Evolutionary conservation across 441 rosid genomes (phyloP), one percentile per base, ranked within the genome.

Genomic region (Populus tomentosa): DNA sequence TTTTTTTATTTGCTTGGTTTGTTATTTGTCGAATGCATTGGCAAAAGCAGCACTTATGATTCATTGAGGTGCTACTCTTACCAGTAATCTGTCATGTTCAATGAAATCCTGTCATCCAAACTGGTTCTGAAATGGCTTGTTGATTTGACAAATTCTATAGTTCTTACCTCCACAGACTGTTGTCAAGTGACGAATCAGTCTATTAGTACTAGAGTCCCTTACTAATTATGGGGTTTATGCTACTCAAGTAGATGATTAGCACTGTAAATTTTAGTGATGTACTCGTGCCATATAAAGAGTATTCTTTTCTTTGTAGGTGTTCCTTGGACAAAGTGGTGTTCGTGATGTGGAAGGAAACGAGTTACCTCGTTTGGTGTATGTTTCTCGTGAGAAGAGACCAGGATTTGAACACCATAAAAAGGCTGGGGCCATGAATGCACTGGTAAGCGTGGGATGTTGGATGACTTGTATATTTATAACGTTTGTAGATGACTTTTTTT

Each of bases 321-420:
- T 94, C 86, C 97, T 92, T 53, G 98, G 99, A 69, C 93, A 89
- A 69, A 88, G 84, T 36, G 97, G 97, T 80, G 92, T 88, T 53
- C 91, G 80, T 86, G 98, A 95, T 80, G 80, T 90, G 1, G 98
- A 95, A 86, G 97, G 93, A 78, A 90, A 92, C 33, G 92, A 91
- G 84, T 81, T 95, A 76, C 99, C 98, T 78, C 91, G 92, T 50
- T 83, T 95, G 46, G 92, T 92, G 42, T 95, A 95, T 73, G 97
- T 95, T 20, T 95, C 99, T 80, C 98, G 99, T 74, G 99, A 95
- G 84, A 95, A 95, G 87, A 88, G 99, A 79, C 97, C 97, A 3
- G 98, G 98, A 42, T 94, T 90, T 80, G 97, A 95, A 77, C 99
- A 95, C 82, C 98, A 95, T 68, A 95, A 95, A 84, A 95, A 95